Evolutionary conservation across 2,329 filamentous ascomycete genomes (phyloP), one percentile per base, ranked within the genome.

Genomic region (Zarea fungicola): DNA sequence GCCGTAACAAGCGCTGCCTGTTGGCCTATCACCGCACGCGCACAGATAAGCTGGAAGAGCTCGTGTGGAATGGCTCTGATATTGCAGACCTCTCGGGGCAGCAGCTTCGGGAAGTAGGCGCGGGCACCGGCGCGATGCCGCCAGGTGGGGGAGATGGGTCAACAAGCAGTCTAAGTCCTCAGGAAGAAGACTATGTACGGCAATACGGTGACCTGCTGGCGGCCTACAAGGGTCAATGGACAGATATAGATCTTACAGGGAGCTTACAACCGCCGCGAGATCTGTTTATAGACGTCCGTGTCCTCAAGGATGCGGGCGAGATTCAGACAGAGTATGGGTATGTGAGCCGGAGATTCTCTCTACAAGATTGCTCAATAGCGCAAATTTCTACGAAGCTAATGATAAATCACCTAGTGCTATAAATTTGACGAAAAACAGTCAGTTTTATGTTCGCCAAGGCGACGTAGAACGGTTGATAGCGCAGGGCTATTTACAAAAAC

Each of bases 311-410:
- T 72, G 93, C 92, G 1, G 93, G 95, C 5, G 93, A 99, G 73
- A 96, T 99, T 55, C 92, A 99, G 71, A 99, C 93, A 0, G 95
- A 99, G 75, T 99, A 99, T 64, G 93, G 93, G 87, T 95, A 76
- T 67, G 84, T 73, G 9, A 19, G 18, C 21, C 18, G 13, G 18
- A 23, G 31, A 16, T 26, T 44, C 6, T 14, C 19, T 13, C 21
- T 45, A 51, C 31, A 49, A 18, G 18, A 18, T 18, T 32, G 29
- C 1, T 18, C 8, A 16, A 4, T 16, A 7, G 10, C 4, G 32
- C 18, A 16, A 28, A 26, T 44, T n/a, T 44, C 16, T 13, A 14
- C 21, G 28, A 18, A 28, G 26, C 41, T 45, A 40, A 14, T 18
- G 28, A 32, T 37, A 28, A 14, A 19, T 19, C 28, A 42, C 59